phyloP scores from a whole-genome alignment of 371 early-diverging fungal species.

The Mortierella sp. region DNA sequence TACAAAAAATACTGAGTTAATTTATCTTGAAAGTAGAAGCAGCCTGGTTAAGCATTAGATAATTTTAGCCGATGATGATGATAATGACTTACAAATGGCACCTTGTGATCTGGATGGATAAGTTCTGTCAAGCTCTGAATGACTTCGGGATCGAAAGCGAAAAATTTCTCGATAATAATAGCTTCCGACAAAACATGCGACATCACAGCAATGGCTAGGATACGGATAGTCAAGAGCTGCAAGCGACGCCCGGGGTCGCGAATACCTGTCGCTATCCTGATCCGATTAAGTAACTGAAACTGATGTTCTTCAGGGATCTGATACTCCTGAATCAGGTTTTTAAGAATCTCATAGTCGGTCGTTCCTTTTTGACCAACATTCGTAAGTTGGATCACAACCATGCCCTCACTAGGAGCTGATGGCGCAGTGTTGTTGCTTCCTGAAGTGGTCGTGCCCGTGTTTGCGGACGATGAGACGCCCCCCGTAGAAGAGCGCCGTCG shows the following conservation, averaged over 20 bases:
- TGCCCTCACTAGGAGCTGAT: slow-evolving; percentile 53
- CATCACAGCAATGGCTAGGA: slow-evolving; percentile 84
- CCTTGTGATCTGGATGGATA: slow-evolving; percentile 74
- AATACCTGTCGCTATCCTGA: slow-evolving; percentile 77
- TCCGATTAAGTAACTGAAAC: slow-evolving; percentile 81
- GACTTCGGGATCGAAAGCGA: slow-evolving; percentile 88
- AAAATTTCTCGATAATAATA: slow-evolving; percentile 77
- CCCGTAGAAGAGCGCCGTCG: neutral
- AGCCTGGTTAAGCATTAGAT: neutral
- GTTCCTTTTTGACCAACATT: slow-evolving; percentile 37
- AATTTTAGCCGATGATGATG: slow-evolving; percentile 12
- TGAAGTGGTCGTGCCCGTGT: too few relatives aligned
- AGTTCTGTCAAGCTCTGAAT: slow-evolving; percentile 81
- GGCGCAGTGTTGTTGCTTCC: slow-evolving; percentile 2
- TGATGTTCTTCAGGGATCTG: slow-evolving; percentile 80
- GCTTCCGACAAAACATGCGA: slow-evolving; percentile 75
- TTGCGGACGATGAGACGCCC: neutral
- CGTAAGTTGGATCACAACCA: slow-evolving; percentile 56
- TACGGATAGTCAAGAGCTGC: slow-evolving; percentile 74
- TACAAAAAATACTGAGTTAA: slow-evolving; percentile 15
- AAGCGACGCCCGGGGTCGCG: slow-evolving; percentile 58
- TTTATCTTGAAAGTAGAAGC: neutral
- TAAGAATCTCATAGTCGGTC: slow-evolving; percentile 52
- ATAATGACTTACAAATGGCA: slow-evolving; percentile 60
- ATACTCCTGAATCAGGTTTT: slow-evolving; percentile 54